Conservation (phyloP, 805 yeast genomes). For the Hanseniaspora lachancei region DNA sequence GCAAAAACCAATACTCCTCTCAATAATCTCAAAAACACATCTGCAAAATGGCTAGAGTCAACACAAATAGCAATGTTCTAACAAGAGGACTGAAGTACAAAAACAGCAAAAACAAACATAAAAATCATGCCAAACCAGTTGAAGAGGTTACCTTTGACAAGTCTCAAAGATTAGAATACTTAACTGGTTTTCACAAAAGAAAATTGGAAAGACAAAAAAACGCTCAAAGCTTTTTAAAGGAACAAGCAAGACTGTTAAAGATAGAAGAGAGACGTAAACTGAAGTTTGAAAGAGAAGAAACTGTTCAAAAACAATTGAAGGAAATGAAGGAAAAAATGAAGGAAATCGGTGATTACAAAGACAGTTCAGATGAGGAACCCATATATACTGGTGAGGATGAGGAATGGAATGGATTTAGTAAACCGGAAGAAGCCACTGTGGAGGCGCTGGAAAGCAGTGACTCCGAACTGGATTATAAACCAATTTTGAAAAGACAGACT, state of each 20-base stretch:
- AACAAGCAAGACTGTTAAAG: constrained; percentile 58
- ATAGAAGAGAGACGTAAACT: constrained; percentile 60
- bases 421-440: constrained; percentile 25
- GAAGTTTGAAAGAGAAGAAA: constrained; percentile 52
- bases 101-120: constrained; percentile 49
- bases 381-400: constrained; percentile 16
- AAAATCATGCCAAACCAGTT: constrained; percentile 35
- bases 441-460: constrained; percentile 15
- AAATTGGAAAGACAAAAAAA: constrained; percentile 77
- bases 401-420: constrained; percentile 19
- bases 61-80: constrained; percentile 65
- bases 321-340: constrained; percentile 24
- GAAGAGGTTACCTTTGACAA: constrained; percentile 78
- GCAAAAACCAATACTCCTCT: too few species aligned
- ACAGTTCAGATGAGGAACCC: constrained; percentile 18
- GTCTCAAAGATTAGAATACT: constrained; percentile 62
- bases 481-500: constrained; percentile 24
- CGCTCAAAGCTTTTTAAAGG: constrained; percentile 64
- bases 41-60: constrained; percentile 17
- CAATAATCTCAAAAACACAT: too few species aligned
- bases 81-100: constrained; percentile 78
- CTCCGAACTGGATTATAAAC: constrained; percentile 18
- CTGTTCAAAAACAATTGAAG: constrained; percentile 45
- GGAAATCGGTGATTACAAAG: constrained; percentile 21
- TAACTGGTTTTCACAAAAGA: constrained; percentile 93